phyloP scores from a whole-genome alignment of 306 rosid species.

The Corylus americana region DNA sequence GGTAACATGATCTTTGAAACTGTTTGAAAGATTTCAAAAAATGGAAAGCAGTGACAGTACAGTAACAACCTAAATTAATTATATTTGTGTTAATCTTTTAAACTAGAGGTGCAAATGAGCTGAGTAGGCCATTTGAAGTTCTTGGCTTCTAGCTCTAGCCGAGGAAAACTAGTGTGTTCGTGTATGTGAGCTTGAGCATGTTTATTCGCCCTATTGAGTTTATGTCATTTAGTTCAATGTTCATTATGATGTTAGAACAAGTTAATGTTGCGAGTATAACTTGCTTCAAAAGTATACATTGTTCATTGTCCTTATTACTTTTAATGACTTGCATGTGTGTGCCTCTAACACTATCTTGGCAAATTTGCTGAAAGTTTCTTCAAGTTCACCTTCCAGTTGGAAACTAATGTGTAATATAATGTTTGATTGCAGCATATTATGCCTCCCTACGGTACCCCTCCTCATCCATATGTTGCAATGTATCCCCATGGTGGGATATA shows the following conservation, averaged over 20 bases:
- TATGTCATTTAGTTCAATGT: conserved; percentile 4
- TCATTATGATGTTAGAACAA: neutral
- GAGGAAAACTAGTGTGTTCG: neutral
- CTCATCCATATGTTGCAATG: conserved; percentile 99
- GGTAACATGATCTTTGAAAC: neutral
- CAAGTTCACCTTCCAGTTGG: conserved; percentile 1
- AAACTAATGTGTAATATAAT: conserved; percentile 6
- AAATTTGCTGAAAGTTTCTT: conserved; percentile 1
- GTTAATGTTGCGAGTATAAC: neutral
- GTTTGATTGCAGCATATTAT: conserved; percentile 79
- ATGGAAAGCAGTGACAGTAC: neutral
- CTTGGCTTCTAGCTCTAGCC: neutral
- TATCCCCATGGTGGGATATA: conserved; percentile 98
- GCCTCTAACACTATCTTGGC: neutral
- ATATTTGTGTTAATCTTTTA: neutral
- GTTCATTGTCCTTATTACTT: neutral
- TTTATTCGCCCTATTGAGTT: neutral
- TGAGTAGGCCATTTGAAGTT: neutral
- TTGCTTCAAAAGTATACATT: neutral
- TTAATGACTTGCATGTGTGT: neutral
- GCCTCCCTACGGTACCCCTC: conserved; percentile 98
- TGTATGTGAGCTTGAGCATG: neutral
- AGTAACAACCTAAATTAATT: neutral
- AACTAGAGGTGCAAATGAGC: conserved; percentile 1
- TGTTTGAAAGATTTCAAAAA: neutral